A percentile compares a stretch with the other conserved stretches of the same genome.
phyloP scores from a whole-genome alignment of 2,329 filamentous ascomycete species.

The Dactylellina haptotyla region DNA sequence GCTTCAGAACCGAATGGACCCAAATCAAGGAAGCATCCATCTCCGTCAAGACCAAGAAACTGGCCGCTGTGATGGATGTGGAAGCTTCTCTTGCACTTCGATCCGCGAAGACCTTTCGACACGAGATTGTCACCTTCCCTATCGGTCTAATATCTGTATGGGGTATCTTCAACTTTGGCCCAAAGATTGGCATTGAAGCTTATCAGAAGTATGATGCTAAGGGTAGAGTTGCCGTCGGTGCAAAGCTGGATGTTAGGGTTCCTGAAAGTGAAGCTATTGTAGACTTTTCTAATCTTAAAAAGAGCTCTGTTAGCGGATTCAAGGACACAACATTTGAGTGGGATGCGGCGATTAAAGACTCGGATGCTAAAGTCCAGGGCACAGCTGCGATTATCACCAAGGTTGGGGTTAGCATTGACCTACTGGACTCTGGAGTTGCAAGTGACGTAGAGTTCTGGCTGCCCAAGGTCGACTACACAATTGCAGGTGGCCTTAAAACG shows the following conservation, averaged over 20 bases:
- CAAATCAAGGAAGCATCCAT: conserved; percentile 19
- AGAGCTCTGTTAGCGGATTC: background rate
- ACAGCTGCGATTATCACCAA: conserved; percentile 5
- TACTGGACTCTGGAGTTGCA: background rate
- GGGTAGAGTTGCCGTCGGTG: background rate
- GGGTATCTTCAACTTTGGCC: conserved; percentile 25
- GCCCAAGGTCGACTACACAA: conserved; percentile 7
- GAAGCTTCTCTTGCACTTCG: conserved; percentile 9
- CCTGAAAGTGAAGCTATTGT: conserved; percentile 1
- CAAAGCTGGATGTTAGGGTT: conserved; percentile 3
- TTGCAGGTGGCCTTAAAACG: background rate
- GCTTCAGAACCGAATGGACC: conserved; percentile 6
- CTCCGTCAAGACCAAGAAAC: background rate
- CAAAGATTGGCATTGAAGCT: background rate
- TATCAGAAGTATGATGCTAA: background rate
- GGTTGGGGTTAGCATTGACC: background rate
- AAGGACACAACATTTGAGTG: background rate
- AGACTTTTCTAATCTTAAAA: background rate
- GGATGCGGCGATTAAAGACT: conserved; percentile 2
- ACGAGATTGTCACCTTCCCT: background rate
- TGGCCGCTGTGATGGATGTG: conserved; percentile 5
- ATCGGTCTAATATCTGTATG: conserved; percentile 1
- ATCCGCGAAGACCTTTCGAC: background rate
- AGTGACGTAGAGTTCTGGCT: conserved; percentile 15
- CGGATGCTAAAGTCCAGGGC: background rate